phyloP scores from a whole-genome alignment of 371 early-diverging fungal genomes.

The Dinochytrium kinnereticum region DNA sequence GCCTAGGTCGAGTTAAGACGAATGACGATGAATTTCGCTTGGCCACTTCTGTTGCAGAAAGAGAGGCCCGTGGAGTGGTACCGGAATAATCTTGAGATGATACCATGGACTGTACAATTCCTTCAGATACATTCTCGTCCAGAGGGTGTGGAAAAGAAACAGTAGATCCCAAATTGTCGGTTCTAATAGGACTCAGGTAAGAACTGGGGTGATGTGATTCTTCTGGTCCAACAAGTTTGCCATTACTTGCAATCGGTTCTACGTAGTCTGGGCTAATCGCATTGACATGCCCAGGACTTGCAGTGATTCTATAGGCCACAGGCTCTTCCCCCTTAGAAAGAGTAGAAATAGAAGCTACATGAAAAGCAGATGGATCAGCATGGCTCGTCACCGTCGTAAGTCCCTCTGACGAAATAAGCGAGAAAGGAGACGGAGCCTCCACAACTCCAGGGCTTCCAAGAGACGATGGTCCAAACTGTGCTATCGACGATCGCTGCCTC shows the following conservation, averaged over 20 bases:
- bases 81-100: too few relatives aligned
- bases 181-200: not conserved
- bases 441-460: not conserved
- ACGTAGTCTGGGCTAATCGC: too few relatives aligned
- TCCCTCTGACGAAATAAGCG: slow-evolving; percentile 2
- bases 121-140: not conserved
- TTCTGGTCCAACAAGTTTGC: not conserved
- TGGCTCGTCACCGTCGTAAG: not conserved
- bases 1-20: slow-evolving; percentile 34
- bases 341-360: not conserved
- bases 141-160: not conserved
- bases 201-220: too few relatives aligned
- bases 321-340: not conserved
- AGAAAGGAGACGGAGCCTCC: not conserved
- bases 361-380: not conserved
- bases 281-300: not conserved
- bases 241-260: too few relatives aligned
- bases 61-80: not conserved
- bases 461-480: not conserved
- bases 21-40: not conserved
- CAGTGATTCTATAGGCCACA: not conserved
- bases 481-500: not conserved
- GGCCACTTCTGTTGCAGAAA: not conserved
- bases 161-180: not conserved
- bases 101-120: too few relatives aligned